Base-by-base conservation (phyloP, 1,284 basidiomycete genomes). In the Microbotryum violaceum region DNA sequence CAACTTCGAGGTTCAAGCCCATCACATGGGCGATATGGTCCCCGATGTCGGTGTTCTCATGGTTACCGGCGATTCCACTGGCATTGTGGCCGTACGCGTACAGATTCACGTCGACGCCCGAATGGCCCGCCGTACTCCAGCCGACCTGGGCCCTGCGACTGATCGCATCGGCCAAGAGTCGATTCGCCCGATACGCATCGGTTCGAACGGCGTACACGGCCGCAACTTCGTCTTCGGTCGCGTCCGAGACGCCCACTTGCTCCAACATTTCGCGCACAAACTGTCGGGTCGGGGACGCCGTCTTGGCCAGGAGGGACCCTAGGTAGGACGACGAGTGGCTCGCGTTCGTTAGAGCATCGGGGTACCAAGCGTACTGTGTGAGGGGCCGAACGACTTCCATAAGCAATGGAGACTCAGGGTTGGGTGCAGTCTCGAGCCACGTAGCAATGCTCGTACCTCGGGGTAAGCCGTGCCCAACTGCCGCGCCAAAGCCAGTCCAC, bases 21-120 rank as follows among this genome's bases (percentile, higher is more conserved):
- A 64, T 58, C 16, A 25, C 55, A 18, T 58, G 29, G 2, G 52
- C 62, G 51, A 67, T 56, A 49, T 56, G 51, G 29, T 53, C n/a
- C 1, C 63, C 62, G 6, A 73, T 68, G 52, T 73, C 71, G 33
- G 72, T 77, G 60, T 78, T 78, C 60, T 78, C 77, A 31, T 72
- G 67, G 58, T 75, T 77, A 2, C 76, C 77, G 0, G 58, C 50
- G 7, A 77, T 59, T 1, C 68, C 66, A 1, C 66, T 65, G 50
- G 69, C 33, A 23, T 70, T 69, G 37, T 62, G 58, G 1, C 75
- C 75, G 27, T 72, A 68, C 29, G 73, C 74, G 56, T 76, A 77
- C 4, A 77, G 70, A 44, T 76, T 75, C 49, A 77, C 75, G 57
- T 77, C 76, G 42, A 77, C 72, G n/a, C 74, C 76, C 21, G 73